Percentiles rank a stretch among this genome's conserved stretches.
Conservation (phyloP, 2,329 filamentous ascomycete genomes). For the Epichloe elymi region DNA sequence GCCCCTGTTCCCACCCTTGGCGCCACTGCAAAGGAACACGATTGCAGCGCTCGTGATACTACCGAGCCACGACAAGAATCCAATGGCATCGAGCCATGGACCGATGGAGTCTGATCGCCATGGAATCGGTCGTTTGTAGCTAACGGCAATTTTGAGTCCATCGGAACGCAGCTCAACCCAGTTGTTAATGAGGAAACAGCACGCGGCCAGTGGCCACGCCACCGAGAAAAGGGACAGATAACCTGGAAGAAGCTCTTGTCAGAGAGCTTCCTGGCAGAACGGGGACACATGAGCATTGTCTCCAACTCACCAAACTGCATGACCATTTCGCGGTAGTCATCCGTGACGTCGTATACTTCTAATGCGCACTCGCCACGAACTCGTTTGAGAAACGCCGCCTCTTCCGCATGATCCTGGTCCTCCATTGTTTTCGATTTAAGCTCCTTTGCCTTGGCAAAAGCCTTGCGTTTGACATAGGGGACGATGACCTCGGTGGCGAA, state of each 20-base stretch:
- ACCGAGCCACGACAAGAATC: slow-evolving; percentile 88
- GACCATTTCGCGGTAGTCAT: slow-evolving; percentile 87
- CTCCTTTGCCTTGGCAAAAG: slow-evolving; percentile 66
- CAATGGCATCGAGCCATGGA: slow-evolving; percentile 75
- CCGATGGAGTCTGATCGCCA: slow-evolving; percentile 89
- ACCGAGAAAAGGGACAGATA: slow-evolving; percentile 87
- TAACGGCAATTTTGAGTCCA: slow-evolving; percentile 83
- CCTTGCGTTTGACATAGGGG: slow-evolving; percentile 69
- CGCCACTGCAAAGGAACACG: slow-evolving; percentile 74
- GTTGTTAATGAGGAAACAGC: slow-evolving; percentile 87
- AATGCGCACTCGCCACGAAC: slow-evolving; percentile 76
- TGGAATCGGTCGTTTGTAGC: slow-evolving; percentile 79
- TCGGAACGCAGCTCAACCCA: slow-evolving; percentile 92
- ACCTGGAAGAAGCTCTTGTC: slow-evolving; percentile 32
- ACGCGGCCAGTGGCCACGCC: slow-evolving; percentile 84
- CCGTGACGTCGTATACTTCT: slow-evolving; percentile 75
- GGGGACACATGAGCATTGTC: background rate
- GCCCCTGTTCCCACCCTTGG: slow-evolving; percentile 51
- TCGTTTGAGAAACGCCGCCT: slow-evolving; percentile 65
- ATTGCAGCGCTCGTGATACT: slow-evolving; percentile 78
- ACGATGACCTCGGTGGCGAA: slow-evolving; percentile 74
- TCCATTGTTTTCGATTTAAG: slow-evolving; percentile 47
- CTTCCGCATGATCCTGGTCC: slow-evolving; percentile 57
- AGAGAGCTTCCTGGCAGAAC: background rate
- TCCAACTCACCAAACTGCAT: slow-evolving; percentile 52